These are phyloP conservation scores for Talaromyces sp. DNA, from an alignment of 2,329 filamentous ascomycete genomes.

Conservation along the genomic window DNA sequence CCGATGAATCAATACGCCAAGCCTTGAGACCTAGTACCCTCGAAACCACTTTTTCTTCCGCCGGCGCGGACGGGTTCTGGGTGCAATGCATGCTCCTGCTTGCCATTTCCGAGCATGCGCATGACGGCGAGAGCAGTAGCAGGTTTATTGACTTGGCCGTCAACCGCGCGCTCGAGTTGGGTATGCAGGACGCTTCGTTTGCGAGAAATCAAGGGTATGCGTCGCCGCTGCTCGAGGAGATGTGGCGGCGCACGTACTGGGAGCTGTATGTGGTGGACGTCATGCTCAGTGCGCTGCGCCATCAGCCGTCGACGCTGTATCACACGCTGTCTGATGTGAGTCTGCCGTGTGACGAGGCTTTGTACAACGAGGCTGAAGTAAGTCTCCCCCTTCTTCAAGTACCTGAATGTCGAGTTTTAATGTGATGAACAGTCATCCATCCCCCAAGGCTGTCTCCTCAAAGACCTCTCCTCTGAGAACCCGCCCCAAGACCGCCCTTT, in stretches of 20 bases:
- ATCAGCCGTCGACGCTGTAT: constrained; percentile 15
- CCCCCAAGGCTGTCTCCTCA: constrained; percentile 51
- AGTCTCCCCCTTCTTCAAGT: neutral
- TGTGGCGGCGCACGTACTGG: constrained; percentile 85
- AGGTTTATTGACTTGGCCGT: constrained; percentile 56
- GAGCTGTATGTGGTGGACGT: constrained; percentile 69
- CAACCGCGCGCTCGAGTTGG: constrained; percentile 63
- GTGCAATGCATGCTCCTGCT: constrained; percentile 29
- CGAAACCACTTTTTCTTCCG: neutral
- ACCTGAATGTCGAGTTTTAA: neutral
- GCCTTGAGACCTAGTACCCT: constrained; percentile 17
- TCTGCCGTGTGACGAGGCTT: constrained; percentile 67
- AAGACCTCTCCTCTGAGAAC: constrained; percentile 49
- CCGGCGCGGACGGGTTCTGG: constrained; percentile 22
- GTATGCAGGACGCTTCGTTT: constrained; percentile 64
- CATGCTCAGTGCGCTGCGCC: constrained; percentile 64
- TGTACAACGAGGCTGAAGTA: constrained; percentile 20
- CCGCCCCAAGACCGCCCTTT: constrained; percentile 55
- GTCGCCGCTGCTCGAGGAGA: constrained; percentile 66
- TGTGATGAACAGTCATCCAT: neutral
- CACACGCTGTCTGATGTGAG: constrained; percentile 56
- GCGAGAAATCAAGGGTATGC: constrained; percentile 35
- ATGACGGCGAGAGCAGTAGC: constrained; percentile 18
- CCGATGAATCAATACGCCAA: constrained; percentile 21
- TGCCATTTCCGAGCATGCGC: constrained; percentile 24